Percentiles rank a stretch among this genome's conserved stretches.
Evolutionary conservation across 495 filamentous ascomycete genomes (phyloP).

Genomic region (Neurospora discreta): DNA sequence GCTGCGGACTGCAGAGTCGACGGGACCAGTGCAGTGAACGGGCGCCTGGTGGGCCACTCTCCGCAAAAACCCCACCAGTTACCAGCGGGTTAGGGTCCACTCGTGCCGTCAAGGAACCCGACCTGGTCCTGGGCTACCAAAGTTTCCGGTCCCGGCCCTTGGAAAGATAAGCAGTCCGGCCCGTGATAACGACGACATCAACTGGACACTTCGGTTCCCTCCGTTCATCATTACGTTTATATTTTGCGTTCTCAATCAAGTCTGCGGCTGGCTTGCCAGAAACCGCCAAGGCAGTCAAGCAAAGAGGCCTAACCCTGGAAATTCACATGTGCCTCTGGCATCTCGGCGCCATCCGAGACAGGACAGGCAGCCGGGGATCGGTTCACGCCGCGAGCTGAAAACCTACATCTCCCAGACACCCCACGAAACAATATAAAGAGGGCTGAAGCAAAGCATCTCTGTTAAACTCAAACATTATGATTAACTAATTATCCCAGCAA

Average conservation of each 20-base stretch:
- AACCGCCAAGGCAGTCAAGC: neutral
- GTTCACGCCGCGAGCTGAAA: neutral
- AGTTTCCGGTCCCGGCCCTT: neutral
- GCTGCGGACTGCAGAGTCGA: neutral
- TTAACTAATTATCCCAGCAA: neutral
- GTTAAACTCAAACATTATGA: neutral
- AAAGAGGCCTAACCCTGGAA: neutral
- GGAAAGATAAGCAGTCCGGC: neutral
- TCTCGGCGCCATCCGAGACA: neutral
- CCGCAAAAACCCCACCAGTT: neutral
- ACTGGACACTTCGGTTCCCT: neutral
- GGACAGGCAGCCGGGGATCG: neutral
- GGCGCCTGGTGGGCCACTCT: neutral
- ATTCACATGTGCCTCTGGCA: neutral
- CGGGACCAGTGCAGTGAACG: neutral
- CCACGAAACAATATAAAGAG: neutral
- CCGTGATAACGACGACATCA: neutral
- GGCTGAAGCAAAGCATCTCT: neutral
- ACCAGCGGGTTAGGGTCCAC: neutral
- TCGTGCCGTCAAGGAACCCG: neutral
- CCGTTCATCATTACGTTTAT: neutral
- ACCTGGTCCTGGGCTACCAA: neutral
- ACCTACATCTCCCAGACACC: neutral
- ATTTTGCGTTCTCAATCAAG: neutral
- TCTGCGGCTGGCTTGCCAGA: neutral